Base-by-base conservation (phyloP, 1,284 basidiomycete genomes). In the Rhodotorula sp. region DNA sequence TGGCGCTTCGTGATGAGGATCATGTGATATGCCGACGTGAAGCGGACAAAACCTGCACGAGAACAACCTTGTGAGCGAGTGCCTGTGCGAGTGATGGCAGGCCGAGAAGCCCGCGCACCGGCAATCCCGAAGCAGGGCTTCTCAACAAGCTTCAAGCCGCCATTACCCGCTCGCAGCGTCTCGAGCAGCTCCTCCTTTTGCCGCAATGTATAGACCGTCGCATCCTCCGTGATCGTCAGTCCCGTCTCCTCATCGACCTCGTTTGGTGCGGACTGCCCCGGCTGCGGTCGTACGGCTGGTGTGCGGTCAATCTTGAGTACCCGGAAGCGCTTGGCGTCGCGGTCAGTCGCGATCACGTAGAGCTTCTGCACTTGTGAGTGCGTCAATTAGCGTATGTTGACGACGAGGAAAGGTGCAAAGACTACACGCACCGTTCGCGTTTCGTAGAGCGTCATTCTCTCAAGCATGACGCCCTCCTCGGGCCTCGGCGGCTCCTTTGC, bases 91-190 rank as follows among this genome's bases (percentile, higher is more conserved):
- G 21, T 34, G 42, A 4, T 13, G 27, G 9, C 7, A 50, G 62
- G 64, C n/a, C 23, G 14, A 52, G 25, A 49, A 70, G 34, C 34
- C 34, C 34, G 34, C 67, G 45, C 17, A 63, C 62, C 62, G 25
- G 64, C 64, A 41, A 67, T 49, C 2, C 62, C 62, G 7, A 63
- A 63, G 45, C 62, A 63, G 34, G 90, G 86, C 71, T 87, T 86
- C 0, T 91, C 88, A 76, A 79, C 77, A n/a, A 90, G 92, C 9
- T 91, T 92, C 71, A 98, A 94, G 13, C 95, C 95, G 16, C 89
- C 89, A 81, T 97, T 97, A 25, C 94, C 94, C 78, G 97, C 94
- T 72, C 94, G 91, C 21, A 99, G 86, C 91, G 95, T 97, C 81
- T 92, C 91, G 74, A 98, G 85, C 82, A 98, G 88, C 50, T 89